Conservation (phyloP, 2,329 filamentous ascomycete species). For the Fusarium sp. region DNA sequence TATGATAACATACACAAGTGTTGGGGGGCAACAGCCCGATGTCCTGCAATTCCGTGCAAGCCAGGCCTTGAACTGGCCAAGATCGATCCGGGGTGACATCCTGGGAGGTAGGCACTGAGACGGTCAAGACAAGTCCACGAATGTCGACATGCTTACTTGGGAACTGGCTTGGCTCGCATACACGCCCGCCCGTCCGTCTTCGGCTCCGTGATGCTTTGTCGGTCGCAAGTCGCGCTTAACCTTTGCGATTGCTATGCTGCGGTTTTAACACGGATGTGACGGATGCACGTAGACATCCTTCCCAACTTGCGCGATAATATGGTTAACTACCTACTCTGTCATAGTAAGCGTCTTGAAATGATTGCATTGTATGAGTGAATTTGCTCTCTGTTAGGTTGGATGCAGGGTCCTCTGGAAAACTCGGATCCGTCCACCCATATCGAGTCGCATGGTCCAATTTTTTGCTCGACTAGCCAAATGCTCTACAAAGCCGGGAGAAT, state of each 20-base stretch:
- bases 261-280: conserved; percentile 11
- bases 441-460: conserved; percentile 30
- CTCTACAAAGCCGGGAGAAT: conserved; percentile 20
- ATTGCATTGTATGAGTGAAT: conserved; percentile 51
- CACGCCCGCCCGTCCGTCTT: conserved; percentile 6
- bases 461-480: conserved; percentile 19
- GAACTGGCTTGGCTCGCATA: not conserved
- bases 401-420: conserved; percentile 45
- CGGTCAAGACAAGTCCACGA: conserved; percentile 6
- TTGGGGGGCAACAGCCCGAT: not conserved
- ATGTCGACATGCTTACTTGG: not conserved
- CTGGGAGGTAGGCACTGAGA: conserved; percentile 14
- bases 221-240: conserved; percentile 21
- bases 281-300: conserved; percentile 6
- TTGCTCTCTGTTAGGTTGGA: conserved; percentile 37
- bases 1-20: not conserved
- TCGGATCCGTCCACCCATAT: conserved; percentile 35
- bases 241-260: conserved; percentile 3
- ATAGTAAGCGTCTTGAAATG: conserved; percentile 23
- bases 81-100: conserved; percentile 41
- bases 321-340: conserved; percentile 8
- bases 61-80: conserved; percentile 33
- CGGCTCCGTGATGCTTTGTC: conserved; percentile 18
- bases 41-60: conserved; percentile 4
- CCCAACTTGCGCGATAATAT: conserved; percentile 20